These are phyloP conservation scores for Testicularia cyperi DNA, from an alignment of 1,284 basidiomycete species.

Conservation along the genomic window DNA sequence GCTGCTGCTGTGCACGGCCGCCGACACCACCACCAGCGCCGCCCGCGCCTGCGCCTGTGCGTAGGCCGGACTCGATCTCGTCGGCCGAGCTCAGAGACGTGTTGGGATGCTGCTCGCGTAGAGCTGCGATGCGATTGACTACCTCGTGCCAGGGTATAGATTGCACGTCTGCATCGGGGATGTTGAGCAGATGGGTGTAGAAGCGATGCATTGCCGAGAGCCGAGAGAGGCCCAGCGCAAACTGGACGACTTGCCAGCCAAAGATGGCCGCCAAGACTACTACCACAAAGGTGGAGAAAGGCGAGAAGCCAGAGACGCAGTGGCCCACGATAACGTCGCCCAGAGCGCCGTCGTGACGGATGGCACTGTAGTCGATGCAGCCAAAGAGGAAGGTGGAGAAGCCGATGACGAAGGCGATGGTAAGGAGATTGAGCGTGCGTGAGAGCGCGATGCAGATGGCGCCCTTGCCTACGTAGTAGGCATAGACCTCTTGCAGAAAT, in stretches of 20 bases:
- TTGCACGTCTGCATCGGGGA: slow-evolving; percentile 79
- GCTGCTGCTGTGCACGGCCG: slow-evolving; percentile 25
- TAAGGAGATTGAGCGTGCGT: slow-evolving; percentile 83
- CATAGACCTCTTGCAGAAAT: slow-evolving; percentile 91
- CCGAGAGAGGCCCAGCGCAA: slow-evolving; percentile 67
- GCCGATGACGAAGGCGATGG: slow-evolving; percentile 91
- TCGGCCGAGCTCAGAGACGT: slow-evolving; percentile 45
- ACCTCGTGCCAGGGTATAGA: slow-evolving; percentile 96
- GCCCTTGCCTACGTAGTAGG: slow-evolving; percentile 93
- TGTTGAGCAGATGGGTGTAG: slow-evolving; percentile 66
- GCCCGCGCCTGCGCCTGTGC: slow-evolving; percentile 1
- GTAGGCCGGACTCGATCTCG: slow-evolving; percentile 61
- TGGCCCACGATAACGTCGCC: slow-evolving; percentile 49
- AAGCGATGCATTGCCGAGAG: slow-evolving; percentile 92
- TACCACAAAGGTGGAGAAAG: slow-evolving; percentile 67
- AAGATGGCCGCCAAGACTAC: slow-evolving; percentile 76
- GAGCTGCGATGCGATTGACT: slow-evolving; percentile 72
- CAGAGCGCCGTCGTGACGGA: slow-evolving; percentile 54
- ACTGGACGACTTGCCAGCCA: slow-evolving; percentile 65
- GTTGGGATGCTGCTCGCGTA: slow-evolving; percentile 51
- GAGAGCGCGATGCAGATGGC: slow-evolving; percentile 89
- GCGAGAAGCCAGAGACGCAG: slow-evolving; percentile 74
- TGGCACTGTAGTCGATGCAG: slow-evolving; percentile 87
- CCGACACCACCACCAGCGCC: too few species aligned
- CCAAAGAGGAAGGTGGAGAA: slow-evolving; percentile 95